A percentile compares a stretch with the other conserved stretches of the same genome.
Evolutionary conservation across 768 basidiomycete species (phyloP).

Genomic region (Tubosaeta sp.): DNA sequence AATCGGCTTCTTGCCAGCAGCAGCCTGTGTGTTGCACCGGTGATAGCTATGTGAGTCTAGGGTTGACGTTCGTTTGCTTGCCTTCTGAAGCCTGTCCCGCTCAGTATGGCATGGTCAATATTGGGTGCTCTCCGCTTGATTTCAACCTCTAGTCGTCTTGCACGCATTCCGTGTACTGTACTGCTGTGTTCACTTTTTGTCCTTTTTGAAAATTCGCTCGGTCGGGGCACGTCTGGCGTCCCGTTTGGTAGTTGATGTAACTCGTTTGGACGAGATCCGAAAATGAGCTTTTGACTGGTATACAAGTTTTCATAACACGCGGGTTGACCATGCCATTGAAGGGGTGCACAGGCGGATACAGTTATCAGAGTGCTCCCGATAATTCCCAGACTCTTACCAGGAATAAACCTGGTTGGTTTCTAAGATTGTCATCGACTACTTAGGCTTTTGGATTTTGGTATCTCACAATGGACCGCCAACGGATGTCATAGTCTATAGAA

Average conservation of each 20-base stretch:
- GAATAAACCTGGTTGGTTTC: not conserved
- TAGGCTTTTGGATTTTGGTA: not conserved
- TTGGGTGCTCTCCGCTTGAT: conserved; percentile 24
- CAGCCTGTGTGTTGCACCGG: conserved; percentile 26
- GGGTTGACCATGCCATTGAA: no score
- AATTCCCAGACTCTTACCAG: not conserved
- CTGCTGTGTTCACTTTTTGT: conserved; percentile 1
- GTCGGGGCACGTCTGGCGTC: not conserved
- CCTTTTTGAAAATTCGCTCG: conserved; percentile 6
- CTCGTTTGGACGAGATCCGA: not conserved
- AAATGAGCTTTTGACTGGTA: no score
- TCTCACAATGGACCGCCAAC: conserved; percentile 34
- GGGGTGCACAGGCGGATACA: no score
- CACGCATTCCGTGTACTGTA: not conserved
- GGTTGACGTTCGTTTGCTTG: not conserved
- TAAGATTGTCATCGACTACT: not conserved
- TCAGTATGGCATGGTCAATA: conserved; percentile 16
- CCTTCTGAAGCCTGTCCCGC: not conserved
- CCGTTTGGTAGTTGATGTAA: not conserved
- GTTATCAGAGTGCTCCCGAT: no score
- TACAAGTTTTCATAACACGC: no score
- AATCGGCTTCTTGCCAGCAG: conserved; percentile 17
- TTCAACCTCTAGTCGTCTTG: conserved; percentile 16
- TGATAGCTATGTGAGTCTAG: conserved; percentile 15
- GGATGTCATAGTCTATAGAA: conserved; percentile 40